Percentiles rank a stretch among this genome's conserved stretches.
phyloP scores from a whole-genome alignment of 768 basidiomycete species.

The Asterophora parasitica region DNA sequence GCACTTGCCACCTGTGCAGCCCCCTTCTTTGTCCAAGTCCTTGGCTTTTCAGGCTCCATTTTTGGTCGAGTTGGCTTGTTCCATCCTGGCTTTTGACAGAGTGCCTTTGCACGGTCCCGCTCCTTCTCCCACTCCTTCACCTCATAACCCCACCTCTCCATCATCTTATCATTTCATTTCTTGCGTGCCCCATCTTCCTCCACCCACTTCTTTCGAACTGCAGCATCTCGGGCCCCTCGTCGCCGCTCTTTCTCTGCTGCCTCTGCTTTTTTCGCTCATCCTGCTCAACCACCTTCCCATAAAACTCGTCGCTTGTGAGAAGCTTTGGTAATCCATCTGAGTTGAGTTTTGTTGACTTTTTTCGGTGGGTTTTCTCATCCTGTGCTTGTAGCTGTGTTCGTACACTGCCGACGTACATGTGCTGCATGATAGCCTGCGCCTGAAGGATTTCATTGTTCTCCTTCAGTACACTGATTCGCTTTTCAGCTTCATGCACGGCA shows the following conservation, averaged over 20 bases:
- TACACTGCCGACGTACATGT: background rate
- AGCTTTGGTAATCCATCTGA: conserved; percentile 3
- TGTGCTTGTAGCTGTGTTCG: conserved; percentile 1
- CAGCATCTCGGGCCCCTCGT: background rate
- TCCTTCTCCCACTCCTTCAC: background rate
- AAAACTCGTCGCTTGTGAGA: background rate
- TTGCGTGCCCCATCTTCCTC: conserved; percentile 3
- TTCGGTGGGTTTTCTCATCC: background rate
- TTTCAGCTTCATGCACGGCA: background rate
- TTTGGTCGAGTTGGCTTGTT: too few species aligned
- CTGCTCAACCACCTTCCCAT: background rate
- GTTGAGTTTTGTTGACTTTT: background rate
- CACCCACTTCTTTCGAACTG: conserved; percentile 3
- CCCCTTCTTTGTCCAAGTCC: too few species aligned
- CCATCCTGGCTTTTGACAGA: too few species aligned
- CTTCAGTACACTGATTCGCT: background rate
- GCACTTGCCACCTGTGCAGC: too few species aligned
- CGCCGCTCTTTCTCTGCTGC: background rate
- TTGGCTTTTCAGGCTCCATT: too few species aligned
- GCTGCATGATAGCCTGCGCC: background rate
- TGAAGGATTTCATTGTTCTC: background rate
- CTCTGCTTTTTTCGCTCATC: background rate
- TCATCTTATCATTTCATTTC: background rate
- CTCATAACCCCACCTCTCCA: background rate
- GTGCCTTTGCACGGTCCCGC: too few species aligned